phyloP scores from a whole-genome alignment of 73 alveolate genomes.

The Paramecium pentaurelia region DNA sequence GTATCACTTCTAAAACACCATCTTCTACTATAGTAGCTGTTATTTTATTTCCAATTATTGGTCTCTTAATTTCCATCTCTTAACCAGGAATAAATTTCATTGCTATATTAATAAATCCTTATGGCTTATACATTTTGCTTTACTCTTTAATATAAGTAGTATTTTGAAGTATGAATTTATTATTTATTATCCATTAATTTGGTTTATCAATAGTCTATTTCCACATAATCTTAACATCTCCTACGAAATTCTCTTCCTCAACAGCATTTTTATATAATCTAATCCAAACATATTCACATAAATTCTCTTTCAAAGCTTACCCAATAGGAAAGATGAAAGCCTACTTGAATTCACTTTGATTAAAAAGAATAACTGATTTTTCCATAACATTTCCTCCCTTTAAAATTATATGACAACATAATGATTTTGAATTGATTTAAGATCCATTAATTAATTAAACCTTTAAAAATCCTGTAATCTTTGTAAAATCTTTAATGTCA shows the following conservation, averaged over 20 bases:
- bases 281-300: constrained; percentile 15
- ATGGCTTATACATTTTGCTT: constrained; percentile 25
- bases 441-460: background rate
- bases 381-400: background rate
- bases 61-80: background rate
- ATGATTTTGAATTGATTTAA: background rate
- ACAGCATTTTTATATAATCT: background rate
- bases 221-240: constrained; percentile 55
- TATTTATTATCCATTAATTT: constrained; percentile 22
- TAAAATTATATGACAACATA: background rate
- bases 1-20: background rate
- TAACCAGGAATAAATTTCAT: background rate
- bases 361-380: constrained; percentile 14
- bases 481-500: background rate
- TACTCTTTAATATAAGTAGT: constrained; percentile 35
- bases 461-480: background rate
- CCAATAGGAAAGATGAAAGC: background rate
- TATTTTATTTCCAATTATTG: background rate
- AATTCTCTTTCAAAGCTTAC: constrained; percentile 31
- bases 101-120: background rate
- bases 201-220: constrained; percentile 13
- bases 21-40: background rate
- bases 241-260: constrained; percentile 44
- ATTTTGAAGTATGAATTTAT: constrained; percentile 4
- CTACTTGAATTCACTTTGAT: constrained; percentile 7